Evolutionary conservation across 1,284 basidiomycete species (phyloP).

Genomic region (Ganoderma sp.): DNA sequence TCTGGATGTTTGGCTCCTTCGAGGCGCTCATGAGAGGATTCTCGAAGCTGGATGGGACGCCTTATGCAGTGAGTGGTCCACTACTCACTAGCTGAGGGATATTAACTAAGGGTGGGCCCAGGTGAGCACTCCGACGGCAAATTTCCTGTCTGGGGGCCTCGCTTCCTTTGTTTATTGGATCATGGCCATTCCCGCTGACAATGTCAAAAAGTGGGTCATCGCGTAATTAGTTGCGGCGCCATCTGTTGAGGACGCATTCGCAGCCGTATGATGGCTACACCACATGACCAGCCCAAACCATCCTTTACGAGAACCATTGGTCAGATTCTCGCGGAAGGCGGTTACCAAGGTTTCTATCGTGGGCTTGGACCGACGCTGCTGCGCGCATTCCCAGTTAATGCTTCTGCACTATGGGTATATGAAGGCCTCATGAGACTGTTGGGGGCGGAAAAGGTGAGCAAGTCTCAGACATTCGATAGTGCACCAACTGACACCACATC

Average conservation of each 20-base stretch:
- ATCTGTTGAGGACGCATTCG: not conserved
- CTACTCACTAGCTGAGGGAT: not conserved
- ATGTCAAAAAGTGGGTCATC: conserved; percentile 72
- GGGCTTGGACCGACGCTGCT: conserved; percentile 65
- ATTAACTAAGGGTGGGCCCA: conserved; percentile 35
- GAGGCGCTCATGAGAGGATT: conserved; percentile 70
- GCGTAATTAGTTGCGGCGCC: not conserved
- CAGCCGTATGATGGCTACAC: conserved; percentile 68
- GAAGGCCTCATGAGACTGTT: conserved; percentile 69
- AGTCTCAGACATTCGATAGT: not conserved
- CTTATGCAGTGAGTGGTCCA: conserved; percentile 52
- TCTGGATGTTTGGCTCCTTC: conserved; percentile 71
- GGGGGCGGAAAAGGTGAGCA: conserved; percentile 65
- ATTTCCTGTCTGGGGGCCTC: conserved; percentile 74
- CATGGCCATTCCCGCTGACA: conserved; percentile 78
- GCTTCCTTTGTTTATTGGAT: conserved; percentile 68
- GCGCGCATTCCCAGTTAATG: conserved; percentile 76
- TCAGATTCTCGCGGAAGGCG: conserved; percentile 56
- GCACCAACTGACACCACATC: conserved; percentile 22
- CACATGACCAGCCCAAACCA: conserved; percentile 50
- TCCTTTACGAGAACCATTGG: conserved; percentile 55
- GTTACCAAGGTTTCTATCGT: conserved; percentile 65
- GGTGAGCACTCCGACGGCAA: conserved; percentile 67
- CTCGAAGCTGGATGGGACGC: conserved; percentile 55
- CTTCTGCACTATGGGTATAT: conserved; percentile 74